These are phyloP conservation scores for Colletotrichum acutatum DNA, from an alignment of 2,329 filamentous ascomycete species.

Conservation along the genomic window DNA sequence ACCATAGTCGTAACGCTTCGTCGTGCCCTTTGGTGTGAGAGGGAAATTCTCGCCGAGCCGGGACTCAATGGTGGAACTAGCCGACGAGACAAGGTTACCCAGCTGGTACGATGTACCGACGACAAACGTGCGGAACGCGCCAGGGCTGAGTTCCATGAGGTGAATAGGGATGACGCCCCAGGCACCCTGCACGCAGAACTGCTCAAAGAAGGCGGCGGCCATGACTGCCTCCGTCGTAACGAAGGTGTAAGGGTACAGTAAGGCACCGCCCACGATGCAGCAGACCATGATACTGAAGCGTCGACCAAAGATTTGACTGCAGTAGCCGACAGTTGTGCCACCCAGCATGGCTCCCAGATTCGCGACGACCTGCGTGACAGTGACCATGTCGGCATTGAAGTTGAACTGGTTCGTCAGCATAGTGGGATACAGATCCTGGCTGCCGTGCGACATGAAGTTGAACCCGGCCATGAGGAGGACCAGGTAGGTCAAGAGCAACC, in stretches of 20 bases:
- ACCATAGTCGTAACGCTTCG: constrained; percentile 76
- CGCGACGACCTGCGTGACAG: constrained; percentile 77
- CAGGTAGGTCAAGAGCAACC: constrained; percentile 82
- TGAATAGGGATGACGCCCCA: constrained; percentile 84
- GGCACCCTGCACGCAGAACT: constrained; percentile 81
- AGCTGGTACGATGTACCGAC: constrained; percentile 81
- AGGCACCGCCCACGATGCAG: constrained; percentile 74
- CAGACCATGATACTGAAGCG: constrained; percentile 75
- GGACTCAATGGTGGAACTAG: constrained; percentile 80
- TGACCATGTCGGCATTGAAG: constrained; percentile 66
- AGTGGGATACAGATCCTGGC: constrained; percentile 71
- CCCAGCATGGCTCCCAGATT: constrained; percentile 77
- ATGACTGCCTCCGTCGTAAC: constrained; percentile 71
- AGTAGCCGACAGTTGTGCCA: constrained; percentile 75
- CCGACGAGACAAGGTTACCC: constrained; percentile 77
- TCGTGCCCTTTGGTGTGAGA: constrained; percentile 64
- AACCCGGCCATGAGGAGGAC: constrained; percentile 91
- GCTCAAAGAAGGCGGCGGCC: constrained; percentile 85
- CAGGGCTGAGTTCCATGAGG: constrained; percentile 80
- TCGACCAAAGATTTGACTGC: constrained; percentile 75
- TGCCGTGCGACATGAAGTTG: constrained; percentile 90
- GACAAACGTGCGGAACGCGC: constrained; percentile 78
- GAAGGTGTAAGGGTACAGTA: constrained; percentile 88
- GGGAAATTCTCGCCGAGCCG: constrained; percentile 81
- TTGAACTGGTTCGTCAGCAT: constrained; percentile 67